Conservation (phyloP, 2,329 filamentous ascomycete genomes). For the Xylariomycetidae sp. region DNA sequence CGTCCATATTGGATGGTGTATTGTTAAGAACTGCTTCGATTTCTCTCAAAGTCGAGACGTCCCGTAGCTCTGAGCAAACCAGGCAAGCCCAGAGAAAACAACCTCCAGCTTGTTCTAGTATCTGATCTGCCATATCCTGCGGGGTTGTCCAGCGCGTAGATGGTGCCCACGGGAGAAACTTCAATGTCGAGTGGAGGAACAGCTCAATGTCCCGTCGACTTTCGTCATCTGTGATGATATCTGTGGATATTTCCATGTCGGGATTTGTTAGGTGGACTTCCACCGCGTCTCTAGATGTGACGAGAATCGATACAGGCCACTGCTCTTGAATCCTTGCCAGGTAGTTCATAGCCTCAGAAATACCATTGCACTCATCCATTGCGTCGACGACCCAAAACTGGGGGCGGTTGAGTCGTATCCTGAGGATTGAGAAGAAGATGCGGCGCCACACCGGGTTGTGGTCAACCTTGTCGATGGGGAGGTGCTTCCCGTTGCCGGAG, state of each 20-base stretch:
- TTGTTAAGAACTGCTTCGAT: slow-evolving; percentile 19
- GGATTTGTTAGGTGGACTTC: too few species aligned
- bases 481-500: slow-evolving; percentile 10
- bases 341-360: slow-evolving; percentile 18
- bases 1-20: slow-evolving; percentile 23
- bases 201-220: too few species aligned
- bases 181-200: too few species aligned
- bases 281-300: slow-evolving; percentile 26
- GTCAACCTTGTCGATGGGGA: slow-evolving; percentile 17
- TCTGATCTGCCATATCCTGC: slow-evolving; percentile 11
- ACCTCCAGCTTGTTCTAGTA: slow-evolving; percentile 20
- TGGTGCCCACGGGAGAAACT: too few species aligned
- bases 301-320: slow-evolving; percentile 22
- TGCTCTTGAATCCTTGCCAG: slow-evolving; percentile 16
- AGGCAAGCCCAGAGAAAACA: slow-evolving; percentile 28
- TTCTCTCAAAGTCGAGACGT: slow-evolving; percentile 19
- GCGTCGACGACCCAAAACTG: slow-evolving; percentile 31
- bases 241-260: too few species aligned
- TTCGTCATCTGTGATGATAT: too few species aligned
- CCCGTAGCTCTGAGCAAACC: slow-evolving; percentile 19
- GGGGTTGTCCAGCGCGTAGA: too few species aligned
- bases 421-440: slow-evolving; percentile 19
- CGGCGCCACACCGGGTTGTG: slow-evolving; percentile 22
- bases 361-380: slow-evolving; percentile 25
- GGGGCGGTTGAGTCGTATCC: slow-evolving; percentile 10